These are phyloP conservation scores for Alopecurus myosuroides DNA, from an alignment of 176 grass and related monocot genomes.

Conservation along the genomic window DNA sequence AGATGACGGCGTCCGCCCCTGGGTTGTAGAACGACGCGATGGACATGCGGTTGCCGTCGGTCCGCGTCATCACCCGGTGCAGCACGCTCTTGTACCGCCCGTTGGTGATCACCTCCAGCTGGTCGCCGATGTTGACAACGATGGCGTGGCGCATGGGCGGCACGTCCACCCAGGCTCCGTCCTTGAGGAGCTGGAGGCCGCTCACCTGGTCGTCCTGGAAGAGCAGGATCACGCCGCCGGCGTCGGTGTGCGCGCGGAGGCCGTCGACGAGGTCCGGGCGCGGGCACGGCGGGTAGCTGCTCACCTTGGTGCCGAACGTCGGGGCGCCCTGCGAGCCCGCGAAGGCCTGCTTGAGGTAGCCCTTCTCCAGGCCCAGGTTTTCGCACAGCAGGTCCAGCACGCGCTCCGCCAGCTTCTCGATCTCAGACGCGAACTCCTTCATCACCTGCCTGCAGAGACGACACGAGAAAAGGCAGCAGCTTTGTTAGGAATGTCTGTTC, in stretches of 20 bases:
- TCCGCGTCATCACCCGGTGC: not conserved
- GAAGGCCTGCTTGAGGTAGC: conserved; percentile 56
- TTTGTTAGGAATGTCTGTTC: not conserved
- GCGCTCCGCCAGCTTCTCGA: conserved; percentile 64
- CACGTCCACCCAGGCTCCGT: not conserved
- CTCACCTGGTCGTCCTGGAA: conserved; percentile 9
- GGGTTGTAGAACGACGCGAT: not conserved
- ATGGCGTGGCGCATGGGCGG: not conserved
- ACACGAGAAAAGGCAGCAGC: not conserved
- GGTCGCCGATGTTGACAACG: not conserved
- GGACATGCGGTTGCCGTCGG: conserved; percentile 2
- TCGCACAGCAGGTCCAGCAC: conserved; percentile 64
- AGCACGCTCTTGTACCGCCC: conserved; percentile 5
- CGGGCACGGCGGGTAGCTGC: conserved; percentile 87
- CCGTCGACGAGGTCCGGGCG: conserved; percentile 56
- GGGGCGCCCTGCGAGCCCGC: conserved; percentile 34
- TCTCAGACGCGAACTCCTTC: conserved; percentile 55
- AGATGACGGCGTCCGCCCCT: not conserved
- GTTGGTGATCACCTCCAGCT: conserved; percentile 11
- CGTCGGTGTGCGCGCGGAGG: not conserved
- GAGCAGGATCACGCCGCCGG: not conserved
- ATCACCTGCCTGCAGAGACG: conserved; percentile 44
- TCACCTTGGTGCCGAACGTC: conserved; percentile 83
- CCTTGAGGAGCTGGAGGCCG: not conserved
- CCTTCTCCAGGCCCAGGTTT: conserved; percentile 62